These are phyloP conservation scores for Boletus reticuloceps DNA, from an alignment of 768 basidiomycete species.

Conservation along the genomic window DNA sequence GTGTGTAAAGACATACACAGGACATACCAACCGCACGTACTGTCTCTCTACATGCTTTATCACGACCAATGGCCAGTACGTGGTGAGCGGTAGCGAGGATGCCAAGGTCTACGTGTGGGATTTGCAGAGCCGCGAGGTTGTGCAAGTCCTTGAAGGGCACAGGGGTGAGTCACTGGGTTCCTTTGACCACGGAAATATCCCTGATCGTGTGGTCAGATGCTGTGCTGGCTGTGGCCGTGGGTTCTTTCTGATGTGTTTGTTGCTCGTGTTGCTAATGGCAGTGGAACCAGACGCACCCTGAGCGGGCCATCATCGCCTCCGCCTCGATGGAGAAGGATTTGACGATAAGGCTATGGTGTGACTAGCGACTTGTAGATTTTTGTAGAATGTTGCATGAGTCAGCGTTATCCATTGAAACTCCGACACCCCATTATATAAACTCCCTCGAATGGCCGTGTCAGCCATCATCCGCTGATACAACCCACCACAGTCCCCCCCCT, in stretches of 20 bases:
- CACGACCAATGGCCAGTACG: constrained; percentile 55
- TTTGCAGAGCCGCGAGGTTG: constrained; percentile 72
- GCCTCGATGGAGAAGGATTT: constrained; percentile 90
- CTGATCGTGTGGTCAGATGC: constrained; percentile 36
- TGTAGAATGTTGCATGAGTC: constrained; percentile 8
- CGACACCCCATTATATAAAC: constrained; percentile 16
- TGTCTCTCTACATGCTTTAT: constrained; percentile 72
- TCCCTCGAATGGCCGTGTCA: background rate
- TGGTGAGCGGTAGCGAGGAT: constrained; percentile 91
- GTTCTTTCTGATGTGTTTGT: constrained; percentile 19
- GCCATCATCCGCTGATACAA: background rate
- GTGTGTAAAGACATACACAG: constrained; percentile 90
- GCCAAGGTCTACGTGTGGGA: constrained; percentile 88
- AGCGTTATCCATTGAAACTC: constrained; percentile 13
- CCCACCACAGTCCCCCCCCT: background rate
- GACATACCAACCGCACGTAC: constrained; percentile 84
- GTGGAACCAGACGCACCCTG: constrained; percentile 67
- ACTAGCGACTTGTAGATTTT: constrained; percentile 30
- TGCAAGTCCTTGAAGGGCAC: constrained; percentile 78
- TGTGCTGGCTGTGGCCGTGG: constrained; percentile 76
- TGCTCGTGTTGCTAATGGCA: constrained; percentile 3
- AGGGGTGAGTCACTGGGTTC: constrained; percentile 48
- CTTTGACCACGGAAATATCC: background rate
- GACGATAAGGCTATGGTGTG: constrained; percentile 79
- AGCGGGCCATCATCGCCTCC: constrained; percentile 72